Evolutionary conservation across 768 basidiomycete genomes (phyloP).

Genomic region (Cubamyces lactineus): DNA sequence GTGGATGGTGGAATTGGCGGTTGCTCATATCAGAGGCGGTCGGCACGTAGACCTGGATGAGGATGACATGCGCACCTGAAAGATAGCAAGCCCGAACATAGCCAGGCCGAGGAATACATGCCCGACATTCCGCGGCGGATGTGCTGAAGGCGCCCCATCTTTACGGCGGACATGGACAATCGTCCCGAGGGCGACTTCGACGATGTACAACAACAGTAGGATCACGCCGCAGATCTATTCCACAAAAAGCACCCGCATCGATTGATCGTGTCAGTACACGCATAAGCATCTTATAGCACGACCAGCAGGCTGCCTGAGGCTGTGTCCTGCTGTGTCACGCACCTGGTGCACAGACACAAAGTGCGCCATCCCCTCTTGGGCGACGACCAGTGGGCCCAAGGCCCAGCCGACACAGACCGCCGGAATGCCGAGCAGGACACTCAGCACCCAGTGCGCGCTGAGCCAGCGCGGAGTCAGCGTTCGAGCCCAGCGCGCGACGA

Average conservation of each 20-base stretch:
- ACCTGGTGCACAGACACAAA: constrained; percentile 55
- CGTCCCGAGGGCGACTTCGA: constrained; percentile 56
- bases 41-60: too few relatives aligned
- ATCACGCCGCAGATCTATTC: constrained; percentile 54
- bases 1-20: too few relatives aligned
- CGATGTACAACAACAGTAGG: constrained; percentile 52
- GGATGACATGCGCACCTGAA: constrained; percentile 43
- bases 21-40: too few relatives aligned
- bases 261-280: background rate
- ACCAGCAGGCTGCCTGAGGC: background rate
- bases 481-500: constrained; percentile 58
- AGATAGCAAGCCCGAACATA: constrained; percentile 53
- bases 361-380: constrained; percentile 45
- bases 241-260: background rate
- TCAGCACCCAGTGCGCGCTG: constrained; percentile 54
- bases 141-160: constrained; percentile 32
- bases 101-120: constrained; percentile 58
- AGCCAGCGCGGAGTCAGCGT: constrained; percentile 58
- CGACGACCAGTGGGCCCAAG: constrained; percentile 51
- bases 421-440: constrained; percentile 52
- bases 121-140: constrained; percentile 57
- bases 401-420: constrained; percentile 52
- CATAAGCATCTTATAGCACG: background rate
- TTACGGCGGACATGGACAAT: constrained; percentile 51
- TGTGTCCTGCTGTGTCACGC: constrained; percentile 18